Evolutionary conservation across 805 yeast genomes (phyloP), one percentile per base, ranked within the genome.

Genomic region (Candida boidinii): DNA sequence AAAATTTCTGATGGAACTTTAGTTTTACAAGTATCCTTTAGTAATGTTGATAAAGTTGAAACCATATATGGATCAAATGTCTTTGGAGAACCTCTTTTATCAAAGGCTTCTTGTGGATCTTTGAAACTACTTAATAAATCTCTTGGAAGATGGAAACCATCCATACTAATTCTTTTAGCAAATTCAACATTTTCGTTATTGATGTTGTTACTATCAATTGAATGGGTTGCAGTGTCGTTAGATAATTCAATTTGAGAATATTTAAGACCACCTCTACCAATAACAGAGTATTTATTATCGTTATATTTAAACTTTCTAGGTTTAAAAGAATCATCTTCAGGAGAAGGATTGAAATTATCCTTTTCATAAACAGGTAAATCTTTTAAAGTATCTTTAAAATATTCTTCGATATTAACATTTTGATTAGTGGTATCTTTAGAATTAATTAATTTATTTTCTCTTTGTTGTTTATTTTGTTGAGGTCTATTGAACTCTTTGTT

Each of bases 41-140:
- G 22, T 26, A 19, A 26, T 27, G 23, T 28, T 6, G 49, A 44
- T 41, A 54, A 40, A 3, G 39, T 44, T 16, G 62, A 41, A 31
- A 63, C 53, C 14, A 24, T 24, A 16, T 23, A 26, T 5, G 58
- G 52, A 36, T 67, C 54, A 41, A 67, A 66, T 4, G 72, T 67
- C 39, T 61, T 63, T n/a, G 70, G 70, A 1, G 73, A 69, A 2
- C 73, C 73, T 20, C 73, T 48, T 29, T 70, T 42, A n/a, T 45
- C 39, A n/a, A 62, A 28, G 5, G 70, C 68, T 29, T 53, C 58
- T 21, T 47, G 48, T 5, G 65, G 54, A 37, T 66, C 53, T 7
- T 53, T 50, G 36, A 64, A 40, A 25, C 28, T 22, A 4, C 18
- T 10, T n/a, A 45, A 25, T 21, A 38, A 56, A 49, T 34, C 60